phyloP scores from a whole-genome alignment of 1,284 basidiomycete species.

The Malassezia vespertilionis region DNA sequence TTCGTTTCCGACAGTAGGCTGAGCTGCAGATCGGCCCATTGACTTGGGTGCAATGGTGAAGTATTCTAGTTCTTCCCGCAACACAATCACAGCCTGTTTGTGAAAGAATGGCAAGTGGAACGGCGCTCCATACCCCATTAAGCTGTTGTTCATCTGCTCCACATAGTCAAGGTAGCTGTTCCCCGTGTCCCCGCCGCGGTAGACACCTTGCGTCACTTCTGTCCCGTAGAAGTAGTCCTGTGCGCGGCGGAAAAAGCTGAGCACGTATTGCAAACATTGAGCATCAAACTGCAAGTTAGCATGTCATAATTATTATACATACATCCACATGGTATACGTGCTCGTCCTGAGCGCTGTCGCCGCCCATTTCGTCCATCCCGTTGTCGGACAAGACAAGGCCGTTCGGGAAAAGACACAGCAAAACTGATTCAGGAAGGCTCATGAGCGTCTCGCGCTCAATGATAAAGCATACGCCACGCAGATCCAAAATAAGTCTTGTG shows the following conservation, averaged over 20 bases:
- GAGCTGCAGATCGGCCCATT: not conserved
- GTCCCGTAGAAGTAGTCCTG: conserved; percentile 88
- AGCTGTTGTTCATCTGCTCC: conserved; percentile 31
- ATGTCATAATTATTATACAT: conserved; percentile 49
- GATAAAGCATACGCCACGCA: conserved; percentile 79
- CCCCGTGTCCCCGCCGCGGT: conserved; percentile 31
- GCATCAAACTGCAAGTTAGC: conserved; percentile 99
- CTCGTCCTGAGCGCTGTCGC: conserved; percentile 66
- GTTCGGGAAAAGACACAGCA: conserved; percentile 93
- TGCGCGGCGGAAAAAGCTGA: conserved; percentile 77
- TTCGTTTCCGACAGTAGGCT: not conserved
- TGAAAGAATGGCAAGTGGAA: conserved; percentile 60
- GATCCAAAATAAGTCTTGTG: conserved; percentile 75
- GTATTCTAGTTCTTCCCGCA: conserved; percentile 95
- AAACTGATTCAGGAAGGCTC: conserved; percentile 91
- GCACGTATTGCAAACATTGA: conserved; percentile 83
- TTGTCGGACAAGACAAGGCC: conserved; percentile 70
- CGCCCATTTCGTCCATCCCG: conserved; percentile 49
- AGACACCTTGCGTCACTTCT: conserved; percentile 63
- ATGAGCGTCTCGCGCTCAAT: conserved; percentile 96
- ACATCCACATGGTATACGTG: conserved; percentile 93
- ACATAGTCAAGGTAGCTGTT: conserved; percentile 35
- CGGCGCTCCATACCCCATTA: conserved; percentile 8
- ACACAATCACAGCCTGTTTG: conserved; percentile 96
- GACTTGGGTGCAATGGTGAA: conserved; percentile 66